Evolutionary conservation across 768 basidiomycete species (phyloP).

Genomic region (Tulasnella calospora): DNA sequence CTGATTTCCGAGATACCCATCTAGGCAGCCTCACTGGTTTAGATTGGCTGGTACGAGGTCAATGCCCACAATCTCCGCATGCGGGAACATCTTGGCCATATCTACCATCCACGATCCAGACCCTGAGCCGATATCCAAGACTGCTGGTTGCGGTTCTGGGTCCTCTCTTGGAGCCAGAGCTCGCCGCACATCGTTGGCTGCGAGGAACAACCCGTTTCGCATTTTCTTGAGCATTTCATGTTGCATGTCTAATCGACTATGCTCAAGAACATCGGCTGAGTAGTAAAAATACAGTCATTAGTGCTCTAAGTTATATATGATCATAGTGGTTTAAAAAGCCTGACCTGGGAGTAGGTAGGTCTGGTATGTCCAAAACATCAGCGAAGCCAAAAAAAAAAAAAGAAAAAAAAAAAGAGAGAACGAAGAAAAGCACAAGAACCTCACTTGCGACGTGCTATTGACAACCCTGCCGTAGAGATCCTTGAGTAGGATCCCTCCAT

Average conservation of each 20-base stretch:
- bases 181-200: neutral
- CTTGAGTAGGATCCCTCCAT: conserved; percentile 18
- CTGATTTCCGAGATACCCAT: neutral
- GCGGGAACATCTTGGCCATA: conserved; percentile 13
- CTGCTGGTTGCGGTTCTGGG: neutral
- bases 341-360: neutral
- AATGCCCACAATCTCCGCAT: conserved; percentile 7
- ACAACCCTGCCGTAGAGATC: conserved; percentile 22
- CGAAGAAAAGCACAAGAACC: neutral
- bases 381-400: neutral
- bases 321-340: neutral
- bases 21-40: neutral
- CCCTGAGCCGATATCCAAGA: conserved; percentile 19
- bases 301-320: neutral
- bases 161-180: conserved; percentile 9
- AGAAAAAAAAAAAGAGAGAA: neutral
- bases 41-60: conserved; percentile 21
- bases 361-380: neutral
- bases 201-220: conserved; percentile 16
- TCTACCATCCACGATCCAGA: conserved; percentile 17
- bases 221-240: conserved; percentile 11
- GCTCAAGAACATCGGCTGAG: conserved; percentile 19
- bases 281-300: neutral
- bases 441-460: conserved; percentile 19
- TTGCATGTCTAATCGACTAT: conserved; percentile 16